Evolutionary conservation across 2,329 filamentous ascomycete genomes (phyloP).

Genomic region (Metarhizium humberi): DNA sequence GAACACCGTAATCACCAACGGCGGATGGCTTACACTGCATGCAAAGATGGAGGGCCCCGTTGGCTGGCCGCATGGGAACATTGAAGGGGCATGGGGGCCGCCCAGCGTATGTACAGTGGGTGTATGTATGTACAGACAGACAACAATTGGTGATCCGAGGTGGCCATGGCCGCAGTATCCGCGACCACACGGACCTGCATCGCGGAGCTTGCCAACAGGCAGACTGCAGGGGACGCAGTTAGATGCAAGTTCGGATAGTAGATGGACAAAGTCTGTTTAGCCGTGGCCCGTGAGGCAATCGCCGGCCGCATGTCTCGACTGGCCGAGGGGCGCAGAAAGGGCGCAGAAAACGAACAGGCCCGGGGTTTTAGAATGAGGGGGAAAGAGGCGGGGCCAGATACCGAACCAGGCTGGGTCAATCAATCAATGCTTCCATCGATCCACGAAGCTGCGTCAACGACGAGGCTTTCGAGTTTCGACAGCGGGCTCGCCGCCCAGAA

Average conservation of each 20-base stretch:
- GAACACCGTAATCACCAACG: not conserved
- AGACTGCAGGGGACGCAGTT: too few relatives aligned
- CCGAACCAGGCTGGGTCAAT: not conserved
- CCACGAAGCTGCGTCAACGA: not conserved
- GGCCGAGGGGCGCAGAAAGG: not conserved
- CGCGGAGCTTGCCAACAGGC: not conserved
- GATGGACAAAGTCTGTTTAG: too few relatives aligned
- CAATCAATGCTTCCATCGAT: not conserved
- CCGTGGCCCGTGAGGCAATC: too few relatives aligned
- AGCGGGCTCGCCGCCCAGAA: not conserved
- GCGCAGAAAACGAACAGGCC: not conserved
- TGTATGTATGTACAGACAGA: not conserved
- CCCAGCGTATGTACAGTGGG: too few relatives aligned
- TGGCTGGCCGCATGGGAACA: constrained; percentile 1
- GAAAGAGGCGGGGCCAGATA: not conserved
- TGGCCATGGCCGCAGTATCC: constrained; percentile 1
- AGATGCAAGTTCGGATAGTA: too few relatives aligned
- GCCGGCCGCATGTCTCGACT: not conserved
- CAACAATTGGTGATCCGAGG: not conserved
- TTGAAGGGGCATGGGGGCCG: too few relatives aligned
- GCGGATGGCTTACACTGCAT: not conserved
- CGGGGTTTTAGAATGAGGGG: not conserved
- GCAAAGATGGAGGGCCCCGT: not conserved
- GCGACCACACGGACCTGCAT: constrained; percentile 5
- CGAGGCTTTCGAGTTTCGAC: not conserved